A percentile compares a stretch with the other conserved stretches of the same genome.
Evolutionary conservation across 768 basidiomycete genomes (phyloP).

Genomic region (Tricholoma bakamatsutake): DNA sequence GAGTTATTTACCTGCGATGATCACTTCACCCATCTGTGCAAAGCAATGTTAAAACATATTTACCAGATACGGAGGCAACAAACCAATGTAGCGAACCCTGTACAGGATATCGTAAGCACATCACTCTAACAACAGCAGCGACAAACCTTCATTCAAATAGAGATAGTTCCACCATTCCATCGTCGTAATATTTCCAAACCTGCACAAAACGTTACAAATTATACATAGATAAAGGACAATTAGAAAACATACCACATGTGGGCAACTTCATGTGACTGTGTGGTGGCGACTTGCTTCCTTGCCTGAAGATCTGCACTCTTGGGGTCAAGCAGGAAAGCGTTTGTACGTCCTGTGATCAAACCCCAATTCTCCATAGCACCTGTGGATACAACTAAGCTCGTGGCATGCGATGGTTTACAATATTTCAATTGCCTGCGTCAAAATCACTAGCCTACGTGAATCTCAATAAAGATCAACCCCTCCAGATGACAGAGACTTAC

Average conservation of each 20-base stretch:
- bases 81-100: slow-evolving; percentile 83
- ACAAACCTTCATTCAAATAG: slow-evolving; percentile 69
- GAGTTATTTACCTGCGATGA: slow-evolving; percentile 54
- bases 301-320: slow-evolving; percentile 63
- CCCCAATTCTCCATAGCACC: slow-evolving; percentile 96
- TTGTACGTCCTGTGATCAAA: slow-evolving; percentile 85
- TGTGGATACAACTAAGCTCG: slow-evolving; percentile 11
- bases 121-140: neutral
- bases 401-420: neutral
- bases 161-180: slow-evolving; percentile 93
- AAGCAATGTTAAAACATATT: slow-evolving; percentile 2
- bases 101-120: slow-evolving; percentile 4
- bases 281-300: slow-evolving; percentile 73
- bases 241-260: slow-evolving; percentile 59
- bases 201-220: slow-evolving; percentile 9
- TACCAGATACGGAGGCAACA: slow-evolving; percentile 15
- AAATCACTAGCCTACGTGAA: slow-evolving; percentile 67
- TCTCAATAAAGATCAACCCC: slow-evolving; percentile 1
- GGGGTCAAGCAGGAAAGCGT: slow-evolving; percentile 75
- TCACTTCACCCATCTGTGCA: slow-evolving; percentile 78
- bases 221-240: neutral
- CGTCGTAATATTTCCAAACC: slow-evolving; percentile 92
- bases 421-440: slow-evolving; percentile 53
- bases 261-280: slow-evolving; percentile 83
- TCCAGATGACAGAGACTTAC: slow-evolving; percentile 30